Conservation (phyloP, 2,329 filamentous ascomycete species). For the Apiospora aurea region DNA sequence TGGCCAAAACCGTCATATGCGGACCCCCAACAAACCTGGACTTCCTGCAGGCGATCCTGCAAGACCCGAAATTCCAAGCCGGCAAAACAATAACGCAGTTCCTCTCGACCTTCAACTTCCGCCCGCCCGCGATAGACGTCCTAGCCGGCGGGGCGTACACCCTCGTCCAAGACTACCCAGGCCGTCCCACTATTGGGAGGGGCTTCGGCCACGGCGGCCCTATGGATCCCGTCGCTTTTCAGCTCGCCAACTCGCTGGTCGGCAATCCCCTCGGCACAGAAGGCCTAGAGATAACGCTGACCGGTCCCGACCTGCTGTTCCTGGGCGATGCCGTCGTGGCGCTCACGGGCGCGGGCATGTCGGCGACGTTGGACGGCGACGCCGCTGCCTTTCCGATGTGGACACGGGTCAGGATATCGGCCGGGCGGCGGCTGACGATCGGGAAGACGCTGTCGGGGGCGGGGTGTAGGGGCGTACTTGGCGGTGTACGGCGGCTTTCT, state of each 20-base stretch:
- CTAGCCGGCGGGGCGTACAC: constrained; percentile 64
- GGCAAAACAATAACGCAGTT: constrained; percentile 66
- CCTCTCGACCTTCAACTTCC: constrained; percentile 57
- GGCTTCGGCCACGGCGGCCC: constrained; percentile 67
- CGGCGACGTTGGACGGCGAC: constrained; percentile 56
- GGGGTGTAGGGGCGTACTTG: constrained; percentile 66
- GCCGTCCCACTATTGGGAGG: constrained; percentile 60
- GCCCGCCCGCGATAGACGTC: constrained; percentile 60
- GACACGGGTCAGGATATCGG: constrained; percentile 56
- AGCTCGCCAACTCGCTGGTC: constrained; percentile 65
- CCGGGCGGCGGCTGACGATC: constrained; percentile 56
- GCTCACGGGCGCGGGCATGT: constrained; percentile 62
- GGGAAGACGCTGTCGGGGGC: constrained; percentile 56
- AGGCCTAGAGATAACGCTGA: constrained; percentile 65
- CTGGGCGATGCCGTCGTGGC: constrained; percentile 60
- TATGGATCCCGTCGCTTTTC: constrained; percentile 66
- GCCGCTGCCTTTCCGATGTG: constrained; percentile 57
- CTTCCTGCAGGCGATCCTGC: background rate
- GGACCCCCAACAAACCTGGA: background rate
- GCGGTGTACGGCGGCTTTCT: constrained; percentile 53
- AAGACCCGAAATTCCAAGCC: constrained; percentile 48
- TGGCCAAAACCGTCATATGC: background rate
- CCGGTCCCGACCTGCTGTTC: constrained; percentile 65
- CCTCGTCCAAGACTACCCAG: constrained; percentile 65
- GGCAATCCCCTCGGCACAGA: constrained; percentile 61